Evolutionary conservation across 305 asterid genomes (phyloP), one percentile per base, ranked within the genome.

Genomic region (Striga hermonthica): DNA sequence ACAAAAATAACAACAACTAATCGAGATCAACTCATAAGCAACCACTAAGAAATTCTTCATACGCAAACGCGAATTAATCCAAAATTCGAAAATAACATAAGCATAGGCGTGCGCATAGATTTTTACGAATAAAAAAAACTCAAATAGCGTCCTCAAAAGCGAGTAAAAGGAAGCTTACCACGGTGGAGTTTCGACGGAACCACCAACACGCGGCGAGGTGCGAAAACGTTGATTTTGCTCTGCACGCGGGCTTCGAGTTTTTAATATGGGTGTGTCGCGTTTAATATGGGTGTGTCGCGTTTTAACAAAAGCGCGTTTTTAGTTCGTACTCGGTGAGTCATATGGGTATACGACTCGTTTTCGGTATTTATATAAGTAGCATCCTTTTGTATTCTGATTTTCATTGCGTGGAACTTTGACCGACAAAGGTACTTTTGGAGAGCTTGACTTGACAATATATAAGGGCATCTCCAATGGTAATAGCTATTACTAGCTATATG

Each of bases 211-310:
- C 62, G 66, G 59, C 59, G 48, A 54, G 47, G 56, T 14, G 45
- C 38, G 62, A 45, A 53, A 50, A 52, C 76, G 74, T 72, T 68
- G 75, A 72, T 64, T 68, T 53, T 14, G 45, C 28, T 64, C 45
- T n/a, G 52, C 66, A 44, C 57, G 60, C 58, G 52, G 60, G 57
- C 57, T 56, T 49, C 31, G 31, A 22, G 31, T 22, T 22, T 22
- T 22, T 22, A 22, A 22, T 22, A n/a, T n/a, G n/a, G n/a, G n/a
- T n/a, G n/a, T n/a, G n/a, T n/a, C n/a, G n/a, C n/a, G n/a, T n/a
- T n/a, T n/a, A n/a, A n/a, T n/a, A n/a, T n/a, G n/a, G n/a, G n/a
- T n/a, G n/a, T n/a, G n/a, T n/a, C n/a, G n/a, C n/a, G n/a, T n/a
- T n/a, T n/a, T n/a, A n/a, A n/a, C n/a, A n/a, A n/a, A 22, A 22